Evolutionary conservation across 305 asterid genomes (phyloP).

Genomic region (Fraxinus baroniana): DNA sequence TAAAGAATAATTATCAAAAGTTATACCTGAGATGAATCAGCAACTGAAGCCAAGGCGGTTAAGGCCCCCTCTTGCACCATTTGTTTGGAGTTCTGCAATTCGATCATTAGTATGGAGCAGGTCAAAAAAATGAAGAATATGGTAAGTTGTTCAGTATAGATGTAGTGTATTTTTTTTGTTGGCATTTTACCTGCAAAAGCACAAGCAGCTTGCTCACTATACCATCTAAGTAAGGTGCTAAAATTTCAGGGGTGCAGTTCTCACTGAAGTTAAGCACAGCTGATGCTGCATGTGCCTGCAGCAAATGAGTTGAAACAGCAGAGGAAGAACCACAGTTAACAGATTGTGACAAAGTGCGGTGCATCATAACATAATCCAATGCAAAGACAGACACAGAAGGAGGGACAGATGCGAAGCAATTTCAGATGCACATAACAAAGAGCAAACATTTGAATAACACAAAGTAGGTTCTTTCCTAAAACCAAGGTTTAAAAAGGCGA

Average conservation of each 20-base stretch:
- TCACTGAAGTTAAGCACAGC: slow-evolving; percentile 97
- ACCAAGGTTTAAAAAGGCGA: background rate
- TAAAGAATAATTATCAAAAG: slow-evolving; percentile 7
- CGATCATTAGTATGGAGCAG: slow-evolving; percentile 18
- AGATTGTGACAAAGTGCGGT: background rate
- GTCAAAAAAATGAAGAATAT: background rate
- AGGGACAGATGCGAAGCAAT: background rate
- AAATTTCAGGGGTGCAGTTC: slow-evolving; percentile 93
- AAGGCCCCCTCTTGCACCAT: slow-evolving; percentile 99
- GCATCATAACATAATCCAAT: background rate
- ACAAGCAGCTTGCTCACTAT: slow-evolving; percentile 81
- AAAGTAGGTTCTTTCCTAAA: background rate
- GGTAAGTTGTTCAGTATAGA: background rate
- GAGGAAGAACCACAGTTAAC: background rate
- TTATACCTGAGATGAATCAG: slow-evolving; percentile 95
- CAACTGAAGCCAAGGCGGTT: slow-evolving; percentile 96
- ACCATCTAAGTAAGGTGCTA: slow-evolving; percentile 89
- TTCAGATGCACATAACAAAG: background rate
- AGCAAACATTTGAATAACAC: background rate
- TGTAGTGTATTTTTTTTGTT: background rate
- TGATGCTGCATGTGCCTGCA: slow-evolving; percentile 98
- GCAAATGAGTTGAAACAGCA: slow-evolving; percentile 7
- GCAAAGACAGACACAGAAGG: background rate
- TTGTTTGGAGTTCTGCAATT: slow-evolving; percentile 88
- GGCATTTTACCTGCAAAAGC: slow-evolving; percentile 65